Conservation (phyloP, 1,139 yeast species). For the Pichiaceae sp. region DNA sequence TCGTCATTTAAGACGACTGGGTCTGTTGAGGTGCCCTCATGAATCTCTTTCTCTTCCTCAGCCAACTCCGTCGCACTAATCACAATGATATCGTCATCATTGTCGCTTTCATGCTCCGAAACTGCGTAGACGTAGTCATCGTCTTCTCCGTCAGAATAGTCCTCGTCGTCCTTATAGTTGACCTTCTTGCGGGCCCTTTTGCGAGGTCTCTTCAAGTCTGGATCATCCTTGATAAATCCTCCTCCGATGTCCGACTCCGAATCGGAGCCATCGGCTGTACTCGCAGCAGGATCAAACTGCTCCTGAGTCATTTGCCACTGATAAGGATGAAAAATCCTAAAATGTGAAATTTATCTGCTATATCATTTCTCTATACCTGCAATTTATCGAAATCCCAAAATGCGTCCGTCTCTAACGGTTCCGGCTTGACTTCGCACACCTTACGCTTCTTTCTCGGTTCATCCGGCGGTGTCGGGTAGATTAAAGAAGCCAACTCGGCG, state of each 20-base stretch:
- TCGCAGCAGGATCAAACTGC: too few relatives aligned
- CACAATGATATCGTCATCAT: slow-evolving; percentile 13
- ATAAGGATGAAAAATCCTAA: too few relatives aligned
- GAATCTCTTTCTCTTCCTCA: not conserved
- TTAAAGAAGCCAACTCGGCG: slow-evolving; percentile 5
- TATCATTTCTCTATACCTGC: not conserved
- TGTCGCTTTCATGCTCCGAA: slow-evolving; percentile 3
- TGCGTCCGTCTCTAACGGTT: slow-evolving; percentile 5
- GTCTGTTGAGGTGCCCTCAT: slow-evolving; percentile 2
- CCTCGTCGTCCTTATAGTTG: slow-evolving; percentile 4
- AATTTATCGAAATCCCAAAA: slow-evolving; percentile 18
- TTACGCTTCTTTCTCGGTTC: slow-evolving; percentile 12
- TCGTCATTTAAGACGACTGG: slow-evolving; percentile 11
- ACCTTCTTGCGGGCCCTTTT: slow-evolving; percentile 8
- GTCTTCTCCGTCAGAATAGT: slow-evolving; percentile 6
- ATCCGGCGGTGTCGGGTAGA: slow-evolving; percentile 26
- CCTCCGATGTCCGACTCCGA: slow-evolving; percentile 14
- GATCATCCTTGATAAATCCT: slow-evolving; percentile 37
- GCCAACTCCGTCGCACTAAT: slow-evolving; percentile 6
- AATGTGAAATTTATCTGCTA: too few relatives aligned
- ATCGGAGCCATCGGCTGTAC: not conserved
- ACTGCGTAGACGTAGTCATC: slow-evolving; percentile 1
- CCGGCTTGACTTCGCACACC: not conserved
- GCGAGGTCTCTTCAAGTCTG: slow-evolving; percentile 15
- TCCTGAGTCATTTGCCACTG: too few relatives aligned